Conservation (phyloP, 768 basidiomycete genomes). For the Cantharellus cinnabarinus region DNA sequence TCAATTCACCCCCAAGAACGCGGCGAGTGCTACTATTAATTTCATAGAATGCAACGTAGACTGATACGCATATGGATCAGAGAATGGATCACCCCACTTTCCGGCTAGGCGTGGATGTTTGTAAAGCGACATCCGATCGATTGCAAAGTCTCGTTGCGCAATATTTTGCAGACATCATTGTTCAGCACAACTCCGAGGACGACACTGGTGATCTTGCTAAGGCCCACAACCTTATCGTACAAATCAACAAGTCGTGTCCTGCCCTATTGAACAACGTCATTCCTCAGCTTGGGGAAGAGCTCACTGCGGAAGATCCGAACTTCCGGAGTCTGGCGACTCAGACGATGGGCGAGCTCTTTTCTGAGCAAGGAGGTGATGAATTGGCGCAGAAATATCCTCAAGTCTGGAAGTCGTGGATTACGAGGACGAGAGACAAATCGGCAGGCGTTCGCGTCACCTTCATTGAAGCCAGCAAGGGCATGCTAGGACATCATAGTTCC, state of each 20-base stretch:
- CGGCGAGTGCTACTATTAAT: slow-evolving; percentile 24
- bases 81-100: slow-evolving; percentile 54
- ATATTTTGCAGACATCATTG: slow-evolving; percentile 84
- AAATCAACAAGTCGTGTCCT: slow-evolving; percentile 61
- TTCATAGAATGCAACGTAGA: slow-evolving; percentile 1
- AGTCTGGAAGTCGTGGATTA: slow-evolving; percentile 73
- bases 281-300: slow-evolving; percentile 80
- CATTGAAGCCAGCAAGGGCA: slow-evolving; percentile 42
- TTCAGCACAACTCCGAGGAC: slow-evolving; percentile 25
- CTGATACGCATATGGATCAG: slow-evolving; percentile 17
- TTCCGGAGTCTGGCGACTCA: slow-evolving; percentile 68
- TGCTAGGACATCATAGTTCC: slow-evolving; percentile 49
- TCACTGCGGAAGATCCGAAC: slow-evolving; percentile 50
- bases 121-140: slow-evolving; percentile 65
- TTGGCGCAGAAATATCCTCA: slow-evolving; percentile 59
- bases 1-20: slow-evolving; percentile 61
- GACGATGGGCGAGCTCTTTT: slow-evolving; percentile 79
- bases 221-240: slow-evolving; percentile 73
- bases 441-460: slow-evolving; percentile 53
- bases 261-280: slow-evolving; percentile 73
- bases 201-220: slow-evolving; percentile 34
- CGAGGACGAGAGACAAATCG: slow-evolving; percentile 56
- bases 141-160: slow-evolving; percentile 37
- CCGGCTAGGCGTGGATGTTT: slow-evolving; percentile 68
- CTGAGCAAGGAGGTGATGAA: slow-evolving; percentile 50